These are phyloP conservation scores for Silene uniflora DNA, from an alignment of 148 eudicot species.

Conservation along the genomic window DNA sequence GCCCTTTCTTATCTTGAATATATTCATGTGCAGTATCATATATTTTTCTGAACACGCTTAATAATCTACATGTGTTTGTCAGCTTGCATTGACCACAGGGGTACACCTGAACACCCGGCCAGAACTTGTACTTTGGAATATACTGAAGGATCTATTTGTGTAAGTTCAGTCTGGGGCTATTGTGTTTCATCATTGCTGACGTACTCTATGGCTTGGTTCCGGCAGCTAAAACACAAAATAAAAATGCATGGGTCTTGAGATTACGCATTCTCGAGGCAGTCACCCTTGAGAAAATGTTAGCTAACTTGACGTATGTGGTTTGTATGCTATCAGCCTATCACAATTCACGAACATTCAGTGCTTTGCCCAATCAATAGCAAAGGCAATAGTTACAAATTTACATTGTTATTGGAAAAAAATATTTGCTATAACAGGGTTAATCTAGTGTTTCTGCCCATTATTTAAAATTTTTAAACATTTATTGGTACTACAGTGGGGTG, in stretches of 20 bases:
- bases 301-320: no score
- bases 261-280: no score
- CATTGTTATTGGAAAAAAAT: no score
- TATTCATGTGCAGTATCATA: not conserved
- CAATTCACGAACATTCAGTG: no score
- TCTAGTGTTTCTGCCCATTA: not conserved
- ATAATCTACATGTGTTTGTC: slow-evolving; percentile 23
- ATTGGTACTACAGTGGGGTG: slow-evolving; percentile 69
- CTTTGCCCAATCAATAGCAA: no score
- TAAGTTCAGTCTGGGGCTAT: slow-evolving; percentile 31
- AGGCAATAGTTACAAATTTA: not conserved
- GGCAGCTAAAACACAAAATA: no score
- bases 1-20: not conserved
- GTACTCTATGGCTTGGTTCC: no score
- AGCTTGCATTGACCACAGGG: slow-evolving; percentile 98
- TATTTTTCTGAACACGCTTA: not conserved
- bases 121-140: slow-evolving; percentile 92
- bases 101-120: slow-evolving; percentile 91
- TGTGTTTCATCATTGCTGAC: not conserved
- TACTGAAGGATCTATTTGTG: slow-evolving; percentile 71
- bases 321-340: not conserved
- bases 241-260: no score
- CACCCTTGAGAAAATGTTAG: no score
- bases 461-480: no score
- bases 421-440: no score